Evolutionary conservation across 192 early-diverging fungal genomes (phyloP), one percentile per base, ranked within the genome.

Genomic region (Backusella morwellensis): DNA sequence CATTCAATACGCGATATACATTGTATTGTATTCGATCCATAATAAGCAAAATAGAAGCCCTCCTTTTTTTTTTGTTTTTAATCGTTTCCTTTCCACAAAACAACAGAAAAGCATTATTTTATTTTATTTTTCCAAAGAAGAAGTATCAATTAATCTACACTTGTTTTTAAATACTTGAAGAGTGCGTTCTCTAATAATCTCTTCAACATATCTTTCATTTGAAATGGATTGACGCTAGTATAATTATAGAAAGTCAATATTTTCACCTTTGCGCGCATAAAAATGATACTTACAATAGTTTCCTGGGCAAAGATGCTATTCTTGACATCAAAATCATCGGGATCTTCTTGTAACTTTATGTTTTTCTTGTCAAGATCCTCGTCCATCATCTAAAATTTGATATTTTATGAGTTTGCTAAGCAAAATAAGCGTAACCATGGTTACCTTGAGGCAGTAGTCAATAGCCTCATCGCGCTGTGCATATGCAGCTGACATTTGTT

Each of bases 161-260:
- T 90, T 89, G 38, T 85, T 85, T 69, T 83, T 88, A 76, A 94
- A 92, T 21, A 92, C 90, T 78, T 88, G 87, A 56, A 93, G 70
- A 34, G 88, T 89, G 35, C 92, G 90, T 38, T 85, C 86, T 19
- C 90, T 84, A 3, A 95, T 90, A 82, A 93, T 93, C 26, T 89
- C 88, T 74, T 95, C 93, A 0, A 95, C 92, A 9, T 83, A 82
- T 12, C 79, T 83, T 77, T 95, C 93, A 56, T 90, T 93, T 29
- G 82, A 77, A 40, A 93, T 83, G 82, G 91, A 91, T 75, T 89
- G 88, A 34, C 91, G 84, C 88, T 95, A 87, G 52, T 35, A 68
- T 40, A 40, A 12, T 40, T 40, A 40, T 29, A 59, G 40, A 56
- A 26, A 75, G 19, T 38, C 34, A 44, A 56, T 56, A 56, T 12